Evolutionary conservation across 192 early-diverging fungal genomes (phyloP), one percentile per base, ranked within the genome.

Genomic region (Gryganskiella cystojenkinii): DNA sequence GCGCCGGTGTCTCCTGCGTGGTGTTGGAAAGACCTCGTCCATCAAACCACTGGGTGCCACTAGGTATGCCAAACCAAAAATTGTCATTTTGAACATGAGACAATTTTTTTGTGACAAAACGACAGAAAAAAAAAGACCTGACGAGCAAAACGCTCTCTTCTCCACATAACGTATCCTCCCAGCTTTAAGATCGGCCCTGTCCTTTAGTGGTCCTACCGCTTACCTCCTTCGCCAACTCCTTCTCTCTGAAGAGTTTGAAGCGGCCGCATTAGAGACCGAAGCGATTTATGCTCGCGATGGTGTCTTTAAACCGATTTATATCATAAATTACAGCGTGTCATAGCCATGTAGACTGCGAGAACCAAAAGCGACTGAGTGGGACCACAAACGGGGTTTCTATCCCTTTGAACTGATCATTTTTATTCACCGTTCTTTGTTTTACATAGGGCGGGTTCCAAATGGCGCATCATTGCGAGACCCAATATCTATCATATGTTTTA

Each of bases 1-100:
- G 47, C 1, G 50, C 45, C 37, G 24, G 45, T 13, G 31, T 70
- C 28, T 47, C 49, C 6, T 70, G 52, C 31, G 14, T 7, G 0
- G 22, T 70, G 19, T 61, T 44, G 19, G 58, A 70, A 44, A 40
- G 25, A 56, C 51, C 1, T n/a, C 24, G 33, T 3, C 10, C 3
- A 35, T 61, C 10, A 61, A 54, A 40, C 49, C 57, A 24, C 34
- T 69, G 2, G 66, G 66, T 52, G 53, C 46, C 15, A 3, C 24
- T 33, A 9, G 35, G 6, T 22, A 33, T 22, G 15, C 15, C 33
- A 5, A 42, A 42, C 15, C n/a, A n/a, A n/a, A n/a, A n/a, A n/a
- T n/a, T n/a, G n/a, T n/a, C n/a, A n/a, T n/a, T n/a, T n/a, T n/a
- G n/a, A n/a, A n/a, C n/a, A n/a, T n/a, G n/a, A n/a, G n/a, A n/a